Conservation (phyloP, 2,329 filamentous ascomycete genomes). For the Thielaviopsis euricoi region DNA sequence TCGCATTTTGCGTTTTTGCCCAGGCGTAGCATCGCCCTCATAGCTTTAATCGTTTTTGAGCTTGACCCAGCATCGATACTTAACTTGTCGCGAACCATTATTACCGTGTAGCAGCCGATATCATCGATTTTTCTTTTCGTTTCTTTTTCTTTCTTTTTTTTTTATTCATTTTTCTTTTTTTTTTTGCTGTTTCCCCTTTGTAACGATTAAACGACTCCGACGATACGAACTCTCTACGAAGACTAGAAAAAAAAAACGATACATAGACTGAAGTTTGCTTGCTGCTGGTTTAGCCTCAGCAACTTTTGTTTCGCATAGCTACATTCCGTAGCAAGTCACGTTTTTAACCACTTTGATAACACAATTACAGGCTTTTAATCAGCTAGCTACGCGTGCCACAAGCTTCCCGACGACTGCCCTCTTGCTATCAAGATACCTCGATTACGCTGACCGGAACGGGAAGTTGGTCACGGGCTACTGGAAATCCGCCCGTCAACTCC, state of each 20-base stretch:
- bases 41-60: background rate
- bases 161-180: background rate
- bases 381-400: background rate
- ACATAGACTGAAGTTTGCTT: background rate
- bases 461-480: background rate
- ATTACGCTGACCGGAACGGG: background rate
- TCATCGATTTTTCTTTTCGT: background rate
- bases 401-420: background rate
- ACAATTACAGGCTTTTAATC: background rate
- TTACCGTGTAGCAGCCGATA: background rate
- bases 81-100: background rate
- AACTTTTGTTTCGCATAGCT: background rate
- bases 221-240: too few species aligned
- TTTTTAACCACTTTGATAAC: background rate
- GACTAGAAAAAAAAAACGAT: too few species aligned
- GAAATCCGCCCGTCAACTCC: background rate
- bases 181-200: too few species aligned
- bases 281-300: background rate
- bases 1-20: background rate
- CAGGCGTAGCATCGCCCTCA: background rate
- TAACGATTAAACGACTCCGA: too few species aligned
- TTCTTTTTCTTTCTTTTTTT: background rate
- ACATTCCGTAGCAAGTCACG: background rate
- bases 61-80: background rate
- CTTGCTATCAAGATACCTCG: background rate